Conservation (phyloP, 1,284 basidiomycete genomes). For the Trametes hirsuta region DNA sequence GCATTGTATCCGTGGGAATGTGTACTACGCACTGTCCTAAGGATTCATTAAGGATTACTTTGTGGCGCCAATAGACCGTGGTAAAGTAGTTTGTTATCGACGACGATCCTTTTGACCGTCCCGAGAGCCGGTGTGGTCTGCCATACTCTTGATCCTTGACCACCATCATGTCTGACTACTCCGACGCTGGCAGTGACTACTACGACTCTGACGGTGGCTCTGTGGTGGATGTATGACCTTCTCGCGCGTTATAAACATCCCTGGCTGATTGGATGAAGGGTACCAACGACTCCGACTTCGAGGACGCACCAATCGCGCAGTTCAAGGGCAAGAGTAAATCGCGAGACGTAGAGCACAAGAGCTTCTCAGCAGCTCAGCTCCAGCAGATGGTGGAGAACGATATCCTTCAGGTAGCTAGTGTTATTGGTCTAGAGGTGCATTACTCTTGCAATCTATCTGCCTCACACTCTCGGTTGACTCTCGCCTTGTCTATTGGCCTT, state of each 20-base stretch:
- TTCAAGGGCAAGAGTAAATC: constrained; percentile 36
- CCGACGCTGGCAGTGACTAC: constrained; percentile 32
- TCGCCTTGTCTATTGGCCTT: constrained; percentile 1
- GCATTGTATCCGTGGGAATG: too few relatives aligned
- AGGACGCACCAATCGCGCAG: constrained; percentile 24
- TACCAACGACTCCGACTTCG: constrained; percentile 36
- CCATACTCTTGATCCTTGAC: not conserved
- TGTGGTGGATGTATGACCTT: constrained; percentile 28
- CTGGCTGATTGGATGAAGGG: constrained; percentile 22
- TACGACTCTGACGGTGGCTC: constrained; percentile 35
- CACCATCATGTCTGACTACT: constrained; percentile 37
- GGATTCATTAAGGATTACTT: too few relatives aligned
- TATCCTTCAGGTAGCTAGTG: constrained; percentile 48
- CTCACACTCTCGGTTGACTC: constrained; percentile 14
- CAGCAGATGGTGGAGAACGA: constrained; percentile 48
- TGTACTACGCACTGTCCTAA: too few relatives aligned
- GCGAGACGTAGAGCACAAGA: constrained; percentile 35
- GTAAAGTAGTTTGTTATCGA: too few relatives aligned
- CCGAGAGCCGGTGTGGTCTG: too few relatives aligned
- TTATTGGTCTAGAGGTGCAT: constrained; percentile 54
- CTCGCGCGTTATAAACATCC: not conserved
- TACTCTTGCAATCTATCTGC: constrained; percentile 14
- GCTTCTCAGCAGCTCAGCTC: constrained; percentile 44
- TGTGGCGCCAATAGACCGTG: too few relatives aligned
- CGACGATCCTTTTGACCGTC: too few relatives aligned